A percentile compares a stretch with the other conserved stretches of the same genome.
phyloP scores from a whole-genome alignment of 345 rosid species.

The Salix koriyanagi region DNA sequence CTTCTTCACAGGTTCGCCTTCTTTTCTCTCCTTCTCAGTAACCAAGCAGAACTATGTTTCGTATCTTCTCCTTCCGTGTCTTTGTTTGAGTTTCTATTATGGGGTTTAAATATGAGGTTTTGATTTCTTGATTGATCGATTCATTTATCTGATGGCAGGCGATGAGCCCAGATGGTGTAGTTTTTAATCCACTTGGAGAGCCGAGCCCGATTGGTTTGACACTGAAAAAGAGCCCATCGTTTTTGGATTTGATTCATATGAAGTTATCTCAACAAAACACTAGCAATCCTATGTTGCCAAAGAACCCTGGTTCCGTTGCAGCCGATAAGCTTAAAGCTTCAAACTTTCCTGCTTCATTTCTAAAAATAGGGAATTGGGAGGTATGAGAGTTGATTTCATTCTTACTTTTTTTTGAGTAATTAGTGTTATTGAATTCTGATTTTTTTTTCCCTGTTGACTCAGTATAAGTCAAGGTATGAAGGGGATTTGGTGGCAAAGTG shows the following conservation, averaged over 20 bases:
- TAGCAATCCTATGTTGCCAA: slow-evolving; percentile 10
- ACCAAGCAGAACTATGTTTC: background rate
- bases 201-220: slow-evolving; percentile 90
- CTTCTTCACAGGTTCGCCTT: slow-evolving; percentile 26
- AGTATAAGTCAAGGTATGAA: slow-evolving; percentile 93
- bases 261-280: slow-evolving; percentile 55
- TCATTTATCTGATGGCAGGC: background rate
- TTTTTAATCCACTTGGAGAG: slow-evolving; percentile 76
- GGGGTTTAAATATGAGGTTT: background rate
- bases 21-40: background rate
- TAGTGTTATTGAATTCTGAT: background rate
- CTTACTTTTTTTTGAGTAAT: background rate
- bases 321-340: slow-evolving; percentile 92
- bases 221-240: slow-evolving; percentile 87
- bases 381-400: slow-evolving; percentile 25
- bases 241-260: slow-evolving; percentile 91
- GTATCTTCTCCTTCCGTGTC: background rate
- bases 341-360: slow-evolving; percentile 72
- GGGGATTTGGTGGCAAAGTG: slow-evolving; percentile 99
- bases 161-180: background rate
- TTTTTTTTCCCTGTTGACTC: background rate
- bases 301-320: slow-evolving; percentile 34
- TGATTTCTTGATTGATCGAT: background rate
- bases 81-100: background rate
- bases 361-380: slow-evolving; percentile 88